Percentiles rank a stretch among this genome's conserved stretches.
Conservation (phyloP, 352 stramenopile genomes). For the Phytophthora uliginosa region DNA sequence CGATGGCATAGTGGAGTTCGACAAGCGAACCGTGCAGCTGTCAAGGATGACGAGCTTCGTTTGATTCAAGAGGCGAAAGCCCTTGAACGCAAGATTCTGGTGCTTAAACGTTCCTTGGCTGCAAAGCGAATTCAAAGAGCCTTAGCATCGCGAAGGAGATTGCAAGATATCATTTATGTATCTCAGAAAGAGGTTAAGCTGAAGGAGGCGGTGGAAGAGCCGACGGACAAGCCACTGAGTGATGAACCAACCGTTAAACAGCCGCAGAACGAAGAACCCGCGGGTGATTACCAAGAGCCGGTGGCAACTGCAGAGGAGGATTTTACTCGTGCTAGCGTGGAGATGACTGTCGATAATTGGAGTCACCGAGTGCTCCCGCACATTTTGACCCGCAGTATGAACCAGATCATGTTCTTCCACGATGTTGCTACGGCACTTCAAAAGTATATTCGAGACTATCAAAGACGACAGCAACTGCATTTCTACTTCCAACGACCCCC, state of each 20-base stretch:
- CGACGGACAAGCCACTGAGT: not conserved
- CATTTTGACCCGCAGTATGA: conserved; percentile 46
- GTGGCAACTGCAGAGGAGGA: conserved; percentile 3
- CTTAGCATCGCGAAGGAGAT: conserved; percentile 14
- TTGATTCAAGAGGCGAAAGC: conserved; percentile 44
- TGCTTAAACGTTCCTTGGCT: conserved; percentile 22
- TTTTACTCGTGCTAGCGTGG: conserved; percentile 17
- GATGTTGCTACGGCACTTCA: conserved; percentile 43
- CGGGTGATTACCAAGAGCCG: conserved; percentile 4
- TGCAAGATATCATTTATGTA: conserved; percentile 11
- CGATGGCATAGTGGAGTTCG: conserved; percentile 37
- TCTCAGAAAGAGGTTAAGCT: conserved; percentile 7
- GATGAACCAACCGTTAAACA: not conserved
- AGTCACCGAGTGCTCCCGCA: conserved; percentile 45
- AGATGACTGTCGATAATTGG: conserved; percentile 45
- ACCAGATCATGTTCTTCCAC: conserved; percentile 32
- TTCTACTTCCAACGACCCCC: conserved; percentile 33
- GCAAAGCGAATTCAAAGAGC: conserved; percentile 33
- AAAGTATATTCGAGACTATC: conserved; percentile 32
- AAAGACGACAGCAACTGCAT: conserved; percentile 26
- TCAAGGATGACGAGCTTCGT: conserved; percentile 44
- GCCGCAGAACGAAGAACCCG: not conserved
- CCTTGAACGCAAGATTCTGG: conserved; percentile 20
- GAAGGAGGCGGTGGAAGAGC: not conserved
- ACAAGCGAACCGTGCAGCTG: conserved; percentile 35